A percentile compares a stretch with the other conserved stretches of the same genome.
Evolutionary conservation across 2,329 filamentous ascomycete genomes (phyloP).

Genomic region (Tolypocladium tundrense): DNA sequence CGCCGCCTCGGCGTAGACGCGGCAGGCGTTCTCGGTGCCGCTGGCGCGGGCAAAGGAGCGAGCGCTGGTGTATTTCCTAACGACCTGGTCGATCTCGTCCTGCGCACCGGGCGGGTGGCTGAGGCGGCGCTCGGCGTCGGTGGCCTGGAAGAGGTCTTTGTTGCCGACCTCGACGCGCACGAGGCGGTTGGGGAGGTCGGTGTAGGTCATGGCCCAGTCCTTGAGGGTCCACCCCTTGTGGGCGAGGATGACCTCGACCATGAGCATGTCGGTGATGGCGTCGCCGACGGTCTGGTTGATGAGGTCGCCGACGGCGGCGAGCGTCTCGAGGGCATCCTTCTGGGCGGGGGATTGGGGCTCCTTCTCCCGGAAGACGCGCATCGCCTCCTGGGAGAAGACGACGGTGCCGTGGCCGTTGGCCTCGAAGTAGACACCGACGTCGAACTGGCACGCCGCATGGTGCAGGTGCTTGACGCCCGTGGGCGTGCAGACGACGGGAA

Average conservation of each 20-base stretch:
- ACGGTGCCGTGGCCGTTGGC: slow-evolving; percentile 97
- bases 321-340: slow-evolving; percentile 76
- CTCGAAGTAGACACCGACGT: slow-evolving; percentile 97
- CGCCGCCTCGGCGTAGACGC: slow-evolving; percentile 91
- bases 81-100: slow-evolving; percentile 73
- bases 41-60: slow-evolving; percentile 86
- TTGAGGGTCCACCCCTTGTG: slow-evolving; percentile 86
- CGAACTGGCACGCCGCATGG: slow-evolving; percentile 89
- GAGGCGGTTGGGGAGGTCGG: slow-evolving; percentile 89
- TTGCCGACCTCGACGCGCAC: slow-evolving; percentile 83
- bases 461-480: slow-evolving; percentile 97
- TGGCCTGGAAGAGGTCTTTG: slow-evolving; percentile 82
- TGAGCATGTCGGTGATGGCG: slow-evolving; percentile 87
- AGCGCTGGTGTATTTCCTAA: slow-evolving; percentile 84
- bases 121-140: slow-evolving; percentile 83
- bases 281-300: slow-evolving; percentile 99
- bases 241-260: slow-evolving; percentile 91
- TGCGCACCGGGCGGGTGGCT: slow-evolving; percentile 72
- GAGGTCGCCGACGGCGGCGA: slow-evolving; percentile 74
- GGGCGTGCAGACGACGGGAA: slow-evolving; percentile 85
- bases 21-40: slow-evolving; percentile 90
- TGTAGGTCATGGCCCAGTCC: slow-evolving; percentile 90
- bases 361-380: slow-evolving; percentile 66
- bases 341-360: slow-evolving; percentile 86
- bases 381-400: slow-evolving; percentile 78